Evolutionary conservation across 768 basidiomycete species (phyloP).

Genomic region (Daedaleopsis nitida): DNA sequence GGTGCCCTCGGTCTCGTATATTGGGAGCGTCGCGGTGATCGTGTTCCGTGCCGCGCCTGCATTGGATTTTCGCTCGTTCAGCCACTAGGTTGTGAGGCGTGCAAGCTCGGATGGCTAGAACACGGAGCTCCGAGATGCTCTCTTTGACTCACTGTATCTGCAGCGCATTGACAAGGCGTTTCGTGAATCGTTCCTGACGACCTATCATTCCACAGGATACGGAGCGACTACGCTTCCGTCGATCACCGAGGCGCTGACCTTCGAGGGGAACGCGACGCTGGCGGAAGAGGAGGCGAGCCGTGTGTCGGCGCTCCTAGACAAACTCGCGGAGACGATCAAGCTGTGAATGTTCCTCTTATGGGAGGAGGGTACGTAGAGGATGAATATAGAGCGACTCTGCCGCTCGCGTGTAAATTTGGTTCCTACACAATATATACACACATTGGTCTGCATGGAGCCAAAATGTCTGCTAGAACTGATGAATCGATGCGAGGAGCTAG

Average conservation of each 20-base stretch:
- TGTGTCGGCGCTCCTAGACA: constrained; percentile 54
- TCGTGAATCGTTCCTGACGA: background rate
- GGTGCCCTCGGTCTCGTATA: no score
- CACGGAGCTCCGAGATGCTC: background rate
- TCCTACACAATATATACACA: background rate
- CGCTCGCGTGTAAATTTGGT: background rate
- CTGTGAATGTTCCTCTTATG: constrained; percentile 8
- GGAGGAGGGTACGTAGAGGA: background rate
- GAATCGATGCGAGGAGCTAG: no score
- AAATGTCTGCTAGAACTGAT: background rate
- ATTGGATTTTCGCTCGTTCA: no score
- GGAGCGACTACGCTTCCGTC: constrained; percentile 85
- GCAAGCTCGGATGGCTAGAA: background rate
- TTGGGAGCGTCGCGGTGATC: background rate
- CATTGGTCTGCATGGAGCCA: background rate
- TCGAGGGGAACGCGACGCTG: constrained; percentile 63
- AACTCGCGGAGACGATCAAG: constrained; percentile 23
- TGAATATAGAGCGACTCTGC: background rate
- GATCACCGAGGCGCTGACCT: constrained; percentile 73
- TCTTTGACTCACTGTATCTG: background rate
- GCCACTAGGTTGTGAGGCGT: no score
- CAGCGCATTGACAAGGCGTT: background rate
- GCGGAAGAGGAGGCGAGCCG: constrained; percentile 63
- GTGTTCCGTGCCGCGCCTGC: background rate
- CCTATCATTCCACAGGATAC: constrained; percentile 57